Evolutionary conservation across 192 early-diverging fungal genomes (phyloP).

Genomic region (Coemansia sp.): DNA sequence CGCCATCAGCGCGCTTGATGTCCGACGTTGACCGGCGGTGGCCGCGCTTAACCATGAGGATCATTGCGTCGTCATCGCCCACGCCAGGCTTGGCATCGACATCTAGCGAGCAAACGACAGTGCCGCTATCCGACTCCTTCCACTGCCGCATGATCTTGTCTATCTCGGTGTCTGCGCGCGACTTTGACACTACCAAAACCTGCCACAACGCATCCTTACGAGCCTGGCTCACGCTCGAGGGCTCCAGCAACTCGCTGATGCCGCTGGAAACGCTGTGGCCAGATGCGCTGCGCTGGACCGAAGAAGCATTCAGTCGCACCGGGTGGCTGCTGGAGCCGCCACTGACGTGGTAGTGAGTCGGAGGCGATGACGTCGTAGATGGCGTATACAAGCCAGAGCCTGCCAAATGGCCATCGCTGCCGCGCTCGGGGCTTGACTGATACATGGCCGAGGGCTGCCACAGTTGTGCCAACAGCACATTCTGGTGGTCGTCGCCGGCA

Average conservation of each 20-base stretch:
- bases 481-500: conserved; percentile 31
- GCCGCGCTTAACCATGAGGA: conserved; percentile 53
- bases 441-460: conserved; percentile 30
- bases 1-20: conserved; percentile 41
- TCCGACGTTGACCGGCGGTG: conserved; percentile 49
- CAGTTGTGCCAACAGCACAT: conserved; percentile 8
- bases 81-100: conserved; percentile 31
- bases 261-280: conserved; percentile 51
- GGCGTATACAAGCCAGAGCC: conserved; percentile 29
- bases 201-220: conserved; percentile 54
- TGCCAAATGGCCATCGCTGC: conserved; percentile 6
- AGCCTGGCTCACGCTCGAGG: conserved; percentile 47
- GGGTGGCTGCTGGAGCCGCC: conserved; percentile 25
- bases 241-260: conserved; percentile 53
- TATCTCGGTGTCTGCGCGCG: conserved; percentile 48
- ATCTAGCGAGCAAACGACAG: conserved; percentile 39
- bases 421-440: conserved; percentile 44
- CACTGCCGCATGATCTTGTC: conserved; percentile 51
- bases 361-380: conserved; percentile 46
- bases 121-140: conserved; percentile 39
- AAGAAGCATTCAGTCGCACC: conserved; percentile 35
- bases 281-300: conserved; percentile 48
- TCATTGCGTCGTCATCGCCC: conserved; percentile 50
- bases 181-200: conserved; percentile 50
- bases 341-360: conserved; percentile 24